Evolutionary conservation across 352 stramenopile genomes (phyloP).

Genomic region (Vaucheria bursata): DNA sequence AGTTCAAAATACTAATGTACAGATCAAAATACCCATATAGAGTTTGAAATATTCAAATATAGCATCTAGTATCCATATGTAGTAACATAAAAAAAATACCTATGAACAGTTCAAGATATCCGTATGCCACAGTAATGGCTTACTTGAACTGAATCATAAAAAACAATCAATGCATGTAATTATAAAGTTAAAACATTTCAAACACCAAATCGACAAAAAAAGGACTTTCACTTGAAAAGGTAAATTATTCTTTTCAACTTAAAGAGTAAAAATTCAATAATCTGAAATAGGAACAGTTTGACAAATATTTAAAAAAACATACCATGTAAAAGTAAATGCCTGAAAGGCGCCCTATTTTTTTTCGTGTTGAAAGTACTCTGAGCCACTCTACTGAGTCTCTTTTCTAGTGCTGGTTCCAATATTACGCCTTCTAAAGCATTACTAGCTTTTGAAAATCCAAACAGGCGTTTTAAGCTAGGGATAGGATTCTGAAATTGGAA

Average conservation of each 20-base stretch:
- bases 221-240: neutral
- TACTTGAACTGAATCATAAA: too few species aligned
- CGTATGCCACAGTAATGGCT: too few species aligned
- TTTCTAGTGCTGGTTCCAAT: constrained; percentile 64
- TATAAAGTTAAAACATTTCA: too few species aligned
- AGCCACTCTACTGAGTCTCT: constrained; percentile 83
- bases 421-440: constrained; percentile 88
- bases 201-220: too few species aligned
- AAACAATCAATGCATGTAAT: too few species aligned
- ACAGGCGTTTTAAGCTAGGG: constrained; percentile 25
- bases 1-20: neutral
- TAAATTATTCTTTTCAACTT: neutral
- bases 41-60: too few species aligned
- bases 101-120: too few species aligned
- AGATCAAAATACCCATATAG: neutral
- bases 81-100: too few species aligned
- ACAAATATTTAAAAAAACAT: too few species aligned
- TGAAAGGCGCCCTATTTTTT: constrained; percentile 93
- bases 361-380: constrained; percentile 97
- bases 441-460: constrained; percentile 27
- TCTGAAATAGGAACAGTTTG: neutral
- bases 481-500: constrained; percentile 43
- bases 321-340: constrained; percentile 91
- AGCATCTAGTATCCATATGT: too few species aligned
- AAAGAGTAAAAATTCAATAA: constrained; percentile 1